Percentiles rank a stretch among this genome's conserved stretches.
Conservation (phyloP, 2,329 filamentous ascomycete genomes). For the Exophiala alcalophila region DNA sequence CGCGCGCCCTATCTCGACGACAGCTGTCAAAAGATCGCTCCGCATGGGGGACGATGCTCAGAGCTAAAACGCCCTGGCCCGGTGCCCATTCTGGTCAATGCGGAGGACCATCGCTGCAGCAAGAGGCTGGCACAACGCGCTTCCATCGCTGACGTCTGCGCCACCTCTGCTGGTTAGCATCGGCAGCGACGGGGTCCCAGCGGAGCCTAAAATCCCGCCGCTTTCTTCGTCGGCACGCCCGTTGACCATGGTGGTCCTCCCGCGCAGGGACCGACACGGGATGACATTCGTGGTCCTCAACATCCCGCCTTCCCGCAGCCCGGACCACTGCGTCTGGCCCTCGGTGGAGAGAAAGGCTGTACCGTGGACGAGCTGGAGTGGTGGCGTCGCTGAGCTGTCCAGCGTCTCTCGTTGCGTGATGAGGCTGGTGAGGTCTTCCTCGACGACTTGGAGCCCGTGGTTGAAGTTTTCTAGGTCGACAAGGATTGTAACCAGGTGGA, state of each 20-base stretch:
- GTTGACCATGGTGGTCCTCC: not conserved
- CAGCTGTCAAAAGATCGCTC: too few species aligned
- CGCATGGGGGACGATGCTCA: too few species aligned
- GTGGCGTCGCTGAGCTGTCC: too few species aligned
- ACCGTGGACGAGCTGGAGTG: constrained; percentile 17
- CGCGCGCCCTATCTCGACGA: too few species aligned
- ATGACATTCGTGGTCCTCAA: constrained; percentile 14
- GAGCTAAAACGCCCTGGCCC: too few species aligned
- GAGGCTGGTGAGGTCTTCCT: constrained; percentile 3
- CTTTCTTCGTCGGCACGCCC: constrained; percentile 1
- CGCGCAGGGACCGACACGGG: constrained; percentile 48
- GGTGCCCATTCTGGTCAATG: constrained; percentile 7
- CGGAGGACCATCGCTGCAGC: constrained; percentile 18
- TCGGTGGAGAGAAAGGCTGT: constrained; percentile 19
- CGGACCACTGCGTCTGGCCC: constrained; percentile 7
- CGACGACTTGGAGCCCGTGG: too few species aligned
- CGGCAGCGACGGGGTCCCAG: not conserved
- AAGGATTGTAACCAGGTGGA: constrained; percentile 15
- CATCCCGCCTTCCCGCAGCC: constrained; percentile 1
- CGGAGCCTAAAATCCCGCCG: constrained; percentile 6
- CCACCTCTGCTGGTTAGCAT: too few species aligned
- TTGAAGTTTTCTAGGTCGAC: not conserved
- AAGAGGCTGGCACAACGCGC: constrained; percentile 6
- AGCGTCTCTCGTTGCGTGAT: not conserved
- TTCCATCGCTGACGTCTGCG: not conserved